phyloP scores from a whole-genome alignment of 1,284 basidiomycete species.

The Rhodotorula sp. region DNA sequence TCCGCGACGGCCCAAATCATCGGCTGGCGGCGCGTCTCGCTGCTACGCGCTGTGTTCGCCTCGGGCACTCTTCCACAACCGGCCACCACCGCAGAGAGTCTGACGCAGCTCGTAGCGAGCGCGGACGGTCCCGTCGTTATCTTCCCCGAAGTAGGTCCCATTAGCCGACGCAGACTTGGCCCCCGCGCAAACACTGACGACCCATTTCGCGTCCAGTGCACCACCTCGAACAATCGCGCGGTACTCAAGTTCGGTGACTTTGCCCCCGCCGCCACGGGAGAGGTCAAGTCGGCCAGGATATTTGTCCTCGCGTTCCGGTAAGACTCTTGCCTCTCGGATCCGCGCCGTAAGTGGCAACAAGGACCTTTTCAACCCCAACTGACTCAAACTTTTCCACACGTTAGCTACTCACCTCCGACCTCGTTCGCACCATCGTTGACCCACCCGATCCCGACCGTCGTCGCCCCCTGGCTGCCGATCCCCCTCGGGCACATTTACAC shows the following conservation, averaged over 20 bases:
- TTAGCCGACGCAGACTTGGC: background rate
- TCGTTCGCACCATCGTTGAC: constrained; percentile 29
- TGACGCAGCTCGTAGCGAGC: constrained; percentile 24
- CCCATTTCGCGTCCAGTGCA: background rate
- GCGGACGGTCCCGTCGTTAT: constrained; percentile 29
- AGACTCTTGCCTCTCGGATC: background rate
- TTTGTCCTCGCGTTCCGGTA: constrained; percentile 39
- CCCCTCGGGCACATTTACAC: constrained; percentile 20
- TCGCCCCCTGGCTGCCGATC: background rate
- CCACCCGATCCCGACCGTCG: constrained; percentile 30
- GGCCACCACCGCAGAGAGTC: constrained; percentile 15
- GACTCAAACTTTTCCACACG: too few relatives aligned
- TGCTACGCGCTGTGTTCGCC: constrained; percentile 4
- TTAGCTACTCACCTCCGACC: constrained; percentile 35
- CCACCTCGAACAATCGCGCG: constrained; percentile 41
- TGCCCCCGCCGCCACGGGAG: background rate
- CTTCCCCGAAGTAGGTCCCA: constrained; percentile 43
- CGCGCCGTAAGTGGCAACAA: background rate
- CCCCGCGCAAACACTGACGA: background rate
- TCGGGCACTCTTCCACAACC: constrained; percentile 7
- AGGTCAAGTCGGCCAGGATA: background rate
- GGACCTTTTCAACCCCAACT: background rate
- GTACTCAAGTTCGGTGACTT: constrained; percentile 29
- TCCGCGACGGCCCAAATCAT: constrained; percentile 17
- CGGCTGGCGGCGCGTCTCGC: constrained; percentile 13